These are phyloP conservation scores for Xylaria sp. DNA, from an alignment of 2,329 filamentous ascomycete species.

Conservation along the genomic window DNA sequence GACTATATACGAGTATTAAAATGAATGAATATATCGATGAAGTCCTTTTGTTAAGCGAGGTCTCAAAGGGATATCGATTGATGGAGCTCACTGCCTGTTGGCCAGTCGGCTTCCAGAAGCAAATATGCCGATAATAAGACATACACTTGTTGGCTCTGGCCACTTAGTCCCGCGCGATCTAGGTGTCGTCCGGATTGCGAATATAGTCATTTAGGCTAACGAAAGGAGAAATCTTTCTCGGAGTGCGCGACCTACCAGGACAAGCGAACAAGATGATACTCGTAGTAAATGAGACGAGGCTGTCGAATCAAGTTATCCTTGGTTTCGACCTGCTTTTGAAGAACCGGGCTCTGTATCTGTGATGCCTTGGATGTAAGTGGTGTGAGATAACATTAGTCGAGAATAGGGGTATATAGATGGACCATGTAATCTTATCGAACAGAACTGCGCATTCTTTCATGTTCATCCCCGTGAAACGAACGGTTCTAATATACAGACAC, in stretches of 20 bases:
- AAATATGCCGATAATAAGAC: no score
- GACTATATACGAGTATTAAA: not conserved
- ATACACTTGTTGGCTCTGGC: no score
- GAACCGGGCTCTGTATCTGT: not conserved
- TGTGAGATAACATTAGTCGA: not conserved
- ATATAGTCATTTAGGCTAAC: no score
- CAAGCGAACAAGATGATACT: no score
- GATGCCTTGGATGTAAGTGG: not conserved
- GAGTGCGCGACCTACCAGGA: no score
- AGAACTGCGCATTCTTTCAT: not conserved
- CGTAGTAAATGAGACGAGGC: no score
- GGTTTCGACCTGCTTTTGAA: slow-evolving; percentile 1
- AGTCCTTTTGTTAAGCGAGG: not conserved
- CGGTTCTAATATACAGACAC: no score
- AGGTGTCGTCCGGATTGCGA: no score
- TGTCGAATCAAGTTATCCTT: not conserved
- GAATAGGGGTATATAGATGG: no score
- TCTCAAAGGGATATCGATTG: not conserved
- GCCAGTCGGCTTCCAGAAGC: not conserved
- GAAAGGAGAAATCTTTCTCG: no score
- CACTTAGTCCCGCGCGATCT: no score
- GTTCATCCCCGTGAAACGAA: not conserved
- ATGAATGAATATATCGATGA: not conserved
- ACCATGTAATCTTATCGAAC: not conserved
- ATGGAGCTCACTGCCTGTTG: not conserved